Percentiles rank a stretch among this genome's conserved stretches.
Conservation (phyloP, 73 alveolate species). For the Durusdinium trenchii region DNA sequence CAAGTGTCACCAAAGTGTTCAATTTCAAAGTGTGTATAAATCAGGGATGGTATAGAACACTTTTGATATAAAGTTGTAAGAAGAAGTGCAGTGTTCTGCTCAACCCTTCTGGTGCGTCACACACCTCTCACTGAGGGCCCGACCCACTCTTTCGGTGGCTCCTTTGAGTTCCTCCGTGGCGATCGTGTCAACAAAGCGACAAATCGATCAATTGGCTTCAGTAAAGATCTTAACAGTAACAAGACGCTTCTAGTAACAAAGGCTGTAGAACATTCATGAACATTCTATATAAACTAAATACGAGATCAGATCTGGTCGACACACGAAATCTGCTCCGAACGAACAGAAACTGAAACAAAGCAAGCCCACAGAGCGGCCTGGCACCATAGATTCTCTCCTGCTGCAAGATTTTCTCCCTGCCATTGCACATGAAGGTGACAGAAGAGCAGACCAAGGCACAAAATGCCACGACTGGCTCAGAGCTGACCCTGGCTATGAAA, state of each 20-base stretch:
- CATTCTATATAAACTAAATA: no score
- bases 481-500: no score
- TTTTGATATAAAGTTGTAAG: no score
- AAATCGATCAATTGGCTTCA: background rate
- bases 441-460: background rate
- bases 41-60: no score
- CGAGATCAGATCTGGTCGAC: background rate
- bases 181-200: background rate
- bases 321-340: background rate
- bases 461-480: background rate
- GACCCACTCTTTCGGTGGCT: conserved; percentile 94
- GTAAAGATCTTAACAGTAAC: background rate
- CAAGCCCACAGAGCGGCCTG: background rate
- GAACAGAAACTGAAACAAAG: background rate
- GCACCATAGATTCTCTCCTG: conserved; percentile 89
- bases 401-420: conserved; percentile 86
- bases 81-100: no score
- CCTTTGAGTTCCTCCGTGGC: conserved; percentile 61
- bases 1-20: no score
- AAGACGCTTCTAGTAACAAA: background rate
- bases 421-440: background rate
- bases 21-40: no score
- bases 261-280: background rate
- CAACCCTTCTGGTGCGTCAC: no score
- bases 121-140: background rate